phyloP scores from a whole-genome alignment of 2,329 filamentous ascomycete genomes.

The Tolypocladium album region DNA sequence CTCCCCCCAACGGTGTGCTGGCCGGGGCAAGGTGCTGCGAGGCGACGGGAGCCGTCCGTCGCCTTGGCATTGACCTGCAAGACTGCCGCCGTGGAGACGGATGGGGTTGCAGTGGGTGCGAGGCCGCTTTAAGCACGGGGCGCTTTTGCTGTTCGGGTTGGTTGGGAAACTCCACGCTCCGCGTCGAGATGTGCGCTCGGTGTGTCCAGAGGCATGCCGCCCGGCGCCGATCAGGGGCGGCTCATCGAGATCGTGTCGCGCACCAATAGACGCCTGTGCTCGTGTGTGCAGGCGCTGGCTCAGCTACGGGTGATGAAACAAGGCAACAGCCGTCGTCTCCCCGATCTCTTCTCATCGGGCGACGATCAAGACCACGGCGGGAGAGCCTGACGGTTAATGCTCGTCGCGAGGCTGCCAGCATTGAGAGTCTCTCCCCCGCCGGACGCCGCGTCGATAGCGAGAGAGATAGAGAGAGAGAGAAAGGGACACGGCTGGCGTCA shows the following conservation, averaged over 20 bases:
- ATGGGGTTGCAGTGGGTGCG: not conserved
- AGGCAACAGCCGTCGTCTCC: not conserved
- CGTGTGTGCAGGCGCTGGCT: not conserved
- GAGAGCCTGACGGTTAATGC: no score
- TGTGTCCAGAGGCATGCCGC: not conserved
- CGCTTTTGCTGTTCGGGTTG: not conserved
- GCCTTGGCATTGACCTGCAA: not conserved
- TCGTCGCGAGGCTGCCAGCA: not conserved
- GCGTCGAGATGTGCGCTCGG: not conserved
- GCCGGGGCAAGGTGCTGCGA: no score
- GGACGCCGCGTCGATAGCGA: no score
- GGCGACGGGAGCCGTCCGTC: not conserved
- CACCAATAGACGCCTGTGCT: not conserved
- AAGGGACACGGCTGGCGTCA: no score
- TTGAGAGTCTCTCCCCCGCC: not conserved
- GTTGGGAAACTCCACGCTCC: not conserved
- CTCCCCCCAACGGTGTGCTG: no score
- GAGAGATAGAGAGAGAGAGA: no score
- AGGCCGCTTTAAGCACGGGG: not conserved
- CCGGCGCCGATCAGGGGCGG: not conserved
- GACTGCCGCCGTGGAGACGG: not conserved
- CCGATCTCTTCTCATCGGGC: no score
- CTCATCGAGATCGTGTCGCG: not conserved
- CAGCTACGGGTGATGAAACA: not conserved
- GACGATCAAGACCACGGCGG: no score